Evolutionary conservation across 768 basidiomycete species (phyloP).

Genomic region (Daedalea quercina): DNA sequence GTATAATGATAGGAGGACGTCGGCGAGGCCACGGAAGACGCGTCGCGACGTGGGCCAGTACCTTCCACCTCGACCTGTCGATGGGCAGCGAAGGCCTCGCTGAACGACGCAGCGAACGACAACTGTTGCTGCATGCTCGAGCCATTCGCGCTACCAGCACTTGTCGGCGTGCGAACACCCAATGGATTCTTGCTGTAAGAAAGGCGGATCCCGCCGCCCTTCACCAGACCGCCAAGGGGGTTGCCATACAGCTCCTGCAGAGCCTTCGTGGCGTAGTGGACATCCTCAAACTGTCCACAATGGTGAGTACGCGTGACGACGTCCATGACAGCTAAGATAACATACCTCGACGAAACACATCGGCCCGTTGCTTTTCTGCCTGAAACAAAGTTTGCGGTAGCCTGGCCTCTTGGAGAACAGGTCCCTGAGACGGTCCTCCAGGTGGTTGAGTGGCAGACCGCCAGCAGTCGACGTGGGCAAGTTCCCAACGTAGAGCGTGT

Average conservation of each 20-base stretch:
- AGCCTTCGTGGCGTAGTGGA: constrained; percentile 77
- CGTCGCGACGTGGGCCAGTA: constrained; percentile 20
- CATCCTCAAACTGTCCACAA: constrained; percentile 76
- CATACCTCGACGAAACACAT: constrained; percentile 98
- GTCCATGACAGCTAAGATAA: constrained; percentile 1
- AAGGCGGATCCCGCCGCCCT: constrained; percentile 91
- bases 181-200: constrained; percentile 98
- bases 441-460: constrained; percentile 68
- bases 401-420: constrained; percentile 78
- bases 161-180: constrained; percentile 81
- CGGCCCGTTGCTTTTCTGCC: constrained; percentile 95
- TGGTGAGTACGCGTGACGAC: not conserved
- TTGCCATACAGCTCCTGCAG: constrained; percentile 87
- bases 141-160: constrained; percentile 18
- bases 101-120: constrained; percentile 5
- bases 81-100: constrained; percentile 7
- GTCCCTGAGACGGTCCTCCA: constrained; percentile 82
- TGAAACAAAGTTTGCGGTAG: constrained; percentile 88
- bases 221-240: constrained; percentile 86
- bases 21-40: constrained; percentile 25
- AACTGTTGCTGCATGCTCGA: constrained; percentile 19
- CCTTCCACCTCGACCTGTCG: constrained; percentile 18
- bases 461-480: constrained; percentile 73
- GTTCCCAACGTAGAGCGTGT: constrained; percentile 99
- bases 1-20: constrained; percentile 27